phyloP scores from a whole-genome alignment of 1,284 basidiomycete species.

The Apiotrichum porosum region DNA sequence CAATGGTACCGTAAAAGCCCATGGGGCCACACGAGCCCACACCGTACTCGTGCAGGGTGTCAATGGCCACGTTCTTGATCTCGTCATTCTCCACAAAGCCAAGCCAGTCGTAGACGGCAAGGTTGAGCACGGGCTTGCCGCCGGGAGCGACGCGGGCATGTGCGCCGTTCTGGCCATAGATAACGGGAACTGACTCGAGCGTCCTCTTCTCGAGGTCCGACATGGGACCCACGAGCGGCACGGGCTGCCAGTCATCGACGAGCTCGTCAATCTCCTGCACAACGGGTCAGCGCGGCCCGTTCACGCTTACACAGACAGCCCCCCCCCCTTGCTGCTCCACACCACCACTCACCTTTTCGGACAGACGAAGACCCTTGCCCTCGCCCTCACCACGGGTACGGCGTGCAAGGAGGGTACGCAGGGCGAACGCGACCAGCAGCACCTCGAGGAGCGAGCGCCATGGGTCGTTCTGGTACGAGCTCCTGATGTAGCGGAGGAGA shows the following conservation, averaged over 20 bases:
- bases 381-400: slow-evolving; percentile 79
- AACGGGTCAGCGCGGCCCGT: not conserved
- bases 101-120: slow-evolving; percentile 89
- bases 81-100: slow-evolving; percentile 83
- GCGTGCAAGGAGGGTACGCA: slow-evolving; percentile 82
- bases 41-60: slow-evolving; percentile 85
- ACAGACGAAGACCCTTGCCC: slow-evolving; percentile 68
- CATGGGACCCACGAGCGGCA: slow-evolving; percentile 62
- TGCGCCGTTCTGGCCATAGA: slow-evolving; percentile 74
- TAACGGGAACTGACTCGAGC: slow-evolving; percentile 68
- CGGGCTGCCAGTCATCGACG: slow-evolving; percentile 90
- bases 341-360: slow-evolving; percentile 71
- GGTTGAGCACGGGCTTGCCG: slow-evolving; percentile 75
- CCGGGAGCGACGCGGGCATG: slow-evolving; percentile 70
- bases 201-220: slow-evolving; percentile 63
- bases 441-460: slow-evolving; percentile 87
- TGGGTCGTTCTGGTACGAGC: slow-evolving; percentile 79
- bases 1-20: slow-evolving; percentile 95
- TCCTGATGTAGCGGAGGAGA: slow-evolving; percentile 80
- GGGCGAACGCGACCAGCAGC: slow-evolving; percentile 80
- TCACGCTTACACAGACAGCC: not conserved
- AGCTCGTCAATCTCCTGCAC: slow-evolving; percentile 95
- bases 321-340: not conserved
- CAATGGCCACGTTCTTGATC: slow-evolving; percentile 79
- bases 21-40: slow-evolving; percentile 94